These are phyloP conservation scores for Cydonia oblonga DNA, from an alignment of 331 rosid species.

Conservation along the genomic window DNA sequence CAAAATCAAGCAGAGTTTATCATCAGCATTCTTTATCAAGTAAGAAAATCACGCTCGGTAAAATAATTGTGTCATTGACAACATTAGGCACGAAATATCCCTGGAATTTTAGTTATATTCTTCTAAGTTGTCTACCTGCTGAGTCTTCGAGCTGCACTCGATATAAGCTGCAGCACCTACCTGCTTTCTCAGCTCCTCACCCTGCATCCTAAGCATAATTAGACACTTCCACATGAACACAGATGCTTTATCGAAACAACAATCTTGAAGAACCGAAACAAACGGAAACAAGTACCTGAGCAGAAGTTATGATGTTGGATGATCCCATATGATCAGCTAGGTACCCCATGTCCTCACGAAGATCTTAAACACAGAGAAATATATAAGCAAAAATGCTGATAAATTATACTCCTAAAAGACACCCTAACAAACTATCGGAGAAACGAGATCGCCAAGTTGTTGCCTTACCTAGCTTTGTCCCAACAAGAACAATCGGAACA, in stretches of 20 bases:
- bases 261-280: neutral
- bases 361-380: slow-evolving; percentile 36
- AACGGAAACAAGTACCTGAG: slow-evolving; percentile 46
- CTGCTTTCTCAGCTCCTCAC: slow-evolving; percentile 96
- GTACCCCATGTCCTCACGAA: slow-evolving; percentile 70
- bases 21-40: neutral
- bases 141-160: slow-evolving; percentile 96
- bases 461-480: slow-evolving; percentile 79
- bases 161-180: slow-evolving; percentile 92
- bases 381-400: slow-evolving; percentile 7
- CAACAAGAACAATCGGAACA: slow-evolving; percentile 94
- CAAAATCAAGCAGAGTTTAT: slow-evolving; percentile 1
- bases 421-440: neutral
- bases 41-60: neutral
- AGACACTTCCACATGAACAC: neutral
- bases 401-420: neutral
- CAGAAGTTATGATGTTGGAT: slow-evolving; percentile 57
- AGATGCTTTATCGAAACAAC: neutral
- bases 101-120: too few species aligned
- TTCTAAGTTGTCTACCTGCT: slow-evolving; percentile 45
- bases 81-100: neutral
- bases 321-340: slow-evolving; percentile 64
- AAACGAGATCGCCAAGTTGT: neutral
- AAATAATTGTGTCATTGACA: neutral
- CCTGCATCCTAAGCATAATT: slow-evolving; percentile 30